A percentile compares a stretch with the other conserved stretches of the same genome.
phyloP scores from a whole-genome alignment of 352 stramenopile genomes.

The Globisporangium mamillatum region DNA sequence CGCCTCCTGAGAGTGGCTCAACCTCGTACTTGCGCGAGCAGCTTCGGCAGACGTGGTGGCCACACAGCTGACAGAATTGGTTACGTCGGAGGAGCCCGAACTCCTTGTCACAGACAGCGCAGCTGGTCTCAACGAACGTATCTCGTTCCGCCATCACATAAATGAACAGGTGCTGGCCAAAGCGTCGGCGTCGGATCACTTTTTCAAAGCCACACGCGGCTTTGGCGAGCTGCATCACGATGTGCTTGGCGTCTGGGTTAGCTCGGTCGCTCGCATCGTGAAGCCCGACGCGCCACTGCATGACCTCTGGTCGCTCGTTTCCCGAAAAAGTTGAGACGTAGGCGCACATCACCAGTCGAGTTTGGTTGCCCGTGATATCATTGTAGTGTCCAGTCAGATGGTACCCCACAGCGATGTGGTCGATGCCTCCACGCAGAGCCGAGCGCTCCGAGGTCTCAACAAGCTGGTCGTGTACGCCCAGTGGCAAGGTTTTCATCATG shows the following conservation, averaged over 20 bases:
- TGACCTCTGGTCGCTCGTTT: slow-evolving; percentile 11
- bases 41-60: slow-evolving; percentile 52
- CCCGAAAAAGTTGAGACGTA: slow-evolving; percentile 30
- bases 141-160: slow-evolving; percentile 32
- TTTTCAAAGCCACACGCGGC: slow-evolving; percentile 53
- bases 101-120: slow-evolving; percentile 41
- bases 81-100: slow-evolving; percentile 57
- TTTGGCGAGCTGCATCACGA: slow-evolving; percentile 46
- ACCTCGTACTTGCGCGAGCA: slow-evolving; percentile 73
- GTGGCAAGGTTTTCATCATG: slow-evolving; percentile 61
- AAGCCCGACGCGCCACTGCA: slow-evolving; percentile 16
- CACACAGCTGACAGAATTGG: slow-evolving; percentile 68
- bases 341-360: slow-evolving; percentile 53
- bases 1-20: slow-evolving; percentile 38
- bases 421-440: slow-evolving; percentile 32
- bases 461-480: slow-evolving; percentile 40
- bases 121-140: slow-evolving; percentile 28
- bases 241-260: slow-evolving; percentile 44
- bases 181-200: slow-evolving; percentile 51
- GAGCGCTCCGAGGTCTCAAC: slow-evolving; percentile 13
- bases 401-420: slow-evolving; percentile 68
- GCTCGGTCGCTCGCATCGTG: slow-evolving; percentile 6
- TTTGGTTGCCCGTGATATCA: slow-evolving; percentile 47
- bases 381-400: slow-evolving; percentile 51
- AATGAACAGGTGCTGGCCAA: slow-evolving; percentile 50